Evolutionary conservation across 1,284 basidiomycete species (phyloP), one percentile per base, ranked within the genome.

Genomic region (Rhodotorula sp.): DNA sequence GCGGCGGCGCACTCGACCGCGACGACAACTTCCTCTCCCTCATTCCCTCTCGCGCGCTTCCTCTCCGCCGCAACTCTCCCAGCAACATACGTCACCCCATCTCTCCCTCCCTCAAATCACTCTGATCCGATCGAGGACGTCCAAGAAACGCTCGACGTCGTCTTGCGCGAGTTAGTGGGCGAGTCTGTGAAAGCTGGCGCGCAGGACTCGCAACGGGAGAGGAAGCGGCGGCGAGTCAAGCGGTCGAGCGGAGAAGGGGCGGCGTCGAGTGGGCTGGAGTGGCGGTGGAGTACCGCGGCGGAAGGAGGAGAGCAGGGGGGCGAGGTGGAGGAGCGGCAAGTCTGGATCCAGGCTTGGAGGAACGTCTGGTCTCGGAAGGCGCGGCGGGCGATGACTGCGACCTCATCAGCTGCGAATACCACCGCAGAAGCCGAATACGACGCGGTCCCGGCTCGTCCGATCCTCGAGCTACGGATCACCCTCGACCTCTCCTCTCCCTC

Each of bases 291-390:
- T 29, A 46, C 48, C 11, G 44, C 2, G 56, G 56, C 17, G 24
- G 22, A 46, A 2, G 29, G 39, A 8, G 22, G 32, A 5, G 10
- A 27, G 32, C 47, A n/a, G 20, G 30, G 15, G 11, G 22, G 4
- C 3, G 59, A 39, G 59, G 34, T 15, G 9, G n/a, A 39, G 15
- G 22, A 29, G 5, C 29, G 7, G 13, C 44, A 39, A 29, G 19
- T 55, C 9, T 10, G 15, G 8, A 9, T 66, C 8, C 22, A 17
- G 20, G 64, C 59, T 15, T 32, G 46, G 53, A 27, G 36, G 8
- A 66, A 66, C 59, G 64, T 66, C 8, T 66, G 64, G 64, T 56
- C 58, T 2, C 44, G 64, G 2, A 20, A 54, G 22, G 64, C 64
- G 27, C 59, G 64, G 9, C 49, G 64, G 10, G 57, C 49, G 24